Conservation (phyloP, 306 rosid genomes). For the Rubus parviflorus region DNA sequence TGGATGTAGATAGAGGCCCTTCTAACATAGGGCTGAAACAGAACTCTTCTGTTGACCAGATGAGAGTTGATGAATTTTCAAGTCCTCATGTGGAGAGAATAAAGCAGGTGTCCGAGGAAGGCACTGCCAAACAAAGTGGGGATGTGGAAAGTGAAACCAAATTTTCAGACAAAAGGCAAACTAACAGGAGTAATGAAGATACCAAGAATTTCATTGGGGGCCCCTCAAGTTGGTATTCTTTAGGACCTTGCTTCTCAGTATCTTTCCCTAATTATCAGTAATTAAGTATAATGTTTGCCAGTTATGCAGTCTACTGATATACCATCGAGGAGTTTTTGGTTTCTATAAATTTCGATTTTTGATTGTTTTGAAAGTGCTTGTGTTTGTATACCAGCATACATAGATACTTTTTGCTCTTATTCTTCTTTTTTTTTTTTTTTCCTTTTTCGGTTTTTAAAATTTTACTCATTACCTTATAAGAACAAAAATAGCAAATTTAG, state of each 20-base stretch:
- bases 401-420: neutral
- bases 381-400: neutral
- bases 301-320: neutral
- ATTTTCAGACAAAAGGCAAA: constrained; percentile 39
- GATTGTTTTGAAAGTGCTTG: neutral
- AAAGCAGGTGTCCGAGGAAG: constrained; percentile 40
- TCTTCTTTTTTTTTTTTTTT: neutral
- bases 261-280: constrained; percentile 7
- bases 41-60: constrained; percentile 37
- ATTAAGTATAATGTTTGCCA: neutral
- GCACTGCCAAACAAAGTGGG: constrained; percentile 19
- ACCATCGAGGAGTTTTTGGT: neutral
- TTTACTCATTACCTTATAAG: constrained; percentile 1
- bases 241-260: constrained; percentile 25
- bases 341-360: neutral
- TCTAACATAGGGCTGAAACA: constrained; percentile 29
- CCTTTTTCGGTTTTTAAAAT: neutral
- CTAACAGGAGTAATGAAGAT: constrained; percentile 39
- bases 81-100: constrained; percentile 26
- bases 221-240: constrained; percentile 76
- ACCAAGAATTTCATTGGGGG: constrained; percentile 62
- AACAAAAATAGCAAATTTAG: neutral
- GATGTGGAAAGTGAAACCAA: constrained; percentile 38
- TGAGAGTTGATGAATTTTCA: constrained; percentile 25
- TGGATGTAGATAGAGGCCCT: constrained; percentile 47